A percentile compares a stretch with the other conserved stretches of the same genome.
Evolutionary conservation across 2,329 filamentous ascomycete species (phyloP).

Genomic region (Botrytis medusae): DNA sequence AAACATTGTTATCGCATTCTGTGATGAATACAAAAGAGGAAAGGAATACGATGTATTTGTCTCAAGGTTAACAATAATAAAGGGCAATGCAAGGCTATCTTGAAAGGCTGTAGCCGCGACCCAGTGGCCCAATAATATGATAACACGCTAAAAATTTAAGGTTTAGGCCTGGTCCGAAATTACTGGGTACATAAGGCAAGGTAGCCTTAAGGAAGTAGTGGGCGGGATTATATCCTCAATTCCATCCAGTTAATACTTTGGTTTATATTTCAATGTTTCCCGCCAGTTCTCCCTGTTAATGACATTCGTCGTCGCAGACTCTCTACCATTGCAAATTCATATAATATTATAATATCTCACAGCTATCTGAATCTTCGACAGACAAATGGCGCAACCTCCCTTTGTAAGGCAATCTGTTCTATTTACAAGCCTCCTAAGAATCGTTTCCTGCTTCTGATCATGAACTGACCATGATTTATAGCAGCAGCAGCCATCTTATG

Average conservation of each 20-base stretch:
- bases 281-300: conserved; percentile 9
- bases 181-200: conserved; percentile 19
- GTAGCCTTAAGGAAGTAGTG: conserved; percentile 20
- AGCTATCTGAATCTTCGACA: conserved; percentile 17
- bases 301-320: background rate
- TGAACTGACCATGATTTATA: conserved; percentile 8
- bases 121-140: background rate
- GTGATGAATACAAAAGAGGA: background rate
- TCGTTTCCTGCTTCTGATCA: background rate
- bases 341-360: conserved; percentile 17
- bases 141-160: conserved; percentile 19
- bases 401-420: conserved; percentile 24
- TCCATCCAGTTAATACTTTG: conserved; percentile 2
- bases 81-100: conserved; percentile 7
- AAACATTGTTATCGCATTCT: conserved; percentile 66
- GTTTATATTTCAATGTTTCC: conserved; percentile 1
- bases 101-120: conserved; percentile 21
- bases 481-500: conserved; percentile 19
- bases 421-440: background rate
- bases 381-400: conserved; percentile 21
- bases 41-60: background rate
- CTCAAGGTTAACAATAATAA: background rate
- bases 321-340: background rate
- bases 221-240: conserved; percentile 17
- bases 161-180: conserved; percentile 10